Conservation (phyloP, 192 early-diverging fungal species). For the Jimgerdemannia lactiflua region DNA sequence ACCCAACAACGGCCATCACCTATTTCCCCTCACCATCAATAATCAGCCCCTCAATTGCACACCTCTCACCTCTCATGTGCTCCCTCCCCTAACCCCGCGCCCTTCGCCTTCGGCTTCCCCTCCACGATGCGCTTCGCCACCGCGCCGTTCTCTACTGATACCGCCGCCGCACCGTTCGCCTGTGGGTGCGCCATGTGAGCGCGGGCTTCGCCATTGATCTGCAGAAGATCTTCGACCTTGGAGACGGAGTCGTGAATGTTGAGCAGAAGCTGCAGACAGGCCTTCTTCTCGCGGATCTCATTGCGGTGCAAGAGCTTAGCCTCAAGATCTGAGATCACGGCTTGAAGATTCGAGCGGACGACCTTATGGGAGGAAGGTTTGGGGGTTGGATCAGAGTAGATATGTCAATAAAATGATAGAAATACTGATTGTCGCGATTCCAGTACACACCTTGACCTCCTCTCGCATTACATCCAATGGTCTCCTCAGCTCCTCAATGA, state of each 20-base stretch:
- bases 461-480: constrained; percentile 60
- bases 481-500: constrained; percentile 53
- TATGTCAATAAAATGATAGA: neutral
- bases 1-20: neutral
- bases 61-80: neutral
- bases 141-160: too few relatives aligned
- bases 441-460: constrained; percentile 51
- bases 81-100: neutral
- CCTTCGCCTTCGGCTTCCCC: too few relatives aligned
- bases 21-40: neutral
- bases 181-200: neutral
- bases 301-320: constrained; percentile 57
- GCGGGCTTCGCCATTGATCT: constrained; percentile 42
- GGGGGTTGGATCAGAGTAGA: neutral
- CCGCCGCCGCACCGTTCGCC: constrained; percentile 3
- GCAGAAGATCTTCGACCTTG: constrained; percentile 72
- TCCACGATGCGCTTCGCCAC: too few relatives aligned
- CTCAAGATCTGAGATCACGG: constrained; percentile 54
- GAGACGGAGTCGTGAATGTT: constrained; percentile 73
- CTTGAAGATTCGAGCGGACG: constrained; percentile 45
- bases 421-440: neutral
- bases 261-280: constrained; percentile 63
- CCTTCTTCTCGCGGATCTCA: constrained; percentile 69
- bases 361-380: constrained; percentile 25
- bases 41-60: neutral